Conservation (phyloP, 495 filamentous ascomycete species). For the Neurospora sp. region DNA sequence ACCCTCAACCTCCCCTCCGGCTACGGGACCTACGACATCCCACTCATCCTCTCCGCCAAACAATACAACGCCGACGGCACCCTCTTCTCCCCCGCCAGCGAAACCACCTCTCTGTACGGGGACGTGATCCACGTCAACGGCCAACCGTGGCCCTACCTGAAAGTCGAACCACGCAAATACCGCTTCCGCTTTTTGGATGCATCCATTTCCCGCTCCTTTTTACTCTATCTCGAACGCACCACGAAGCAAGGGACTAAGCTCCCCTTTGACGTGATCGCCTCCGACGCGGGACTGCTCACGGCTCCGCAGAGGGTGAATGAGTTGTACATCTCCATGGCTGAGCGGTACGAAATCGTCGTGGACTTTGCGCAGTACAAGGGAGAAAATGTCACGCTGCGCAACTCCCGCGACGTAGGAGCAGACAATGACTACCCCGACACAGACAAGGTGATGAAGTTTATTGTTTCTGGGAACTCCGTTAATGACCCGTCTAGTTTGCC, state of each 20-base stretch:
- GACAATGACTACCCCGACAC: constrained; percentile 39
- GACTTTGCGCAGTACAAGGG: constrained; percentile 40
- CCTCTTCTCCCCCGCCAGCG: constrained; percentile 27
- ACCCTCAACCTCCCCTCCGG: constrained; percentile 35
- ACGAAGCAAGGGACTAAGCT: constrained; percentile 15
- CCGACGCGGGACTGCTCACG: constrained; percentile 40
- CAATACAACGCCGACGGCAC: constrained; percentile 38
- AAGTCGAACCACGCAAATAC: constrained; percentile 49
- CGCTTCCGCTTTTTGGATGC: constrained; percentile 44
- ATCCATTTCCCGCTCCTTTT: constrained; percentile 38
- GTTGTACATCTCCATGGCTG: constrained; percentile 41
- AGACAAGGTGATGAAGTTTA: constrained; percentile 44
- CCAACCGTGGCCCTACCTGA: constrained; percentile 45
- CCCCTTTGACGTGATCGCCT: constrained; percentile 39
- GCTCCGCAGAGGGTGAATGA: constrained; percentile 23
- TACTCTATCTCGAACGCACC: constrained; percentile 30
- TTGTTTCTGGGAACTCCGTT: constrained; percentile 30
- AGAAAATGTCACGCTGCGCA: constrained; percentile 39
- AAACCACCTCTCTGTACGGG: constrained; percentile 38
- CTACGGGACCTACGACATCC: constrained; percentile 40
- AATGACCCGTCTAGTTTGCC: constrained; percentile 14
- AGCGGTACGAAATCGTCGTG: constrained; percentile 46
- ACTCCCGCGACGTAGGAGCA: constrained; percentile 29
- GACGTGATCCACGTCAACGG: constrained; percentile 49
- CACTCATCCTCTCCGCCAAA: constrained; percentile 40